phyloP scores from a whole-genome alignment of 1,284 basidiomycete genomes.

The Leccinum holopus region DNA sequence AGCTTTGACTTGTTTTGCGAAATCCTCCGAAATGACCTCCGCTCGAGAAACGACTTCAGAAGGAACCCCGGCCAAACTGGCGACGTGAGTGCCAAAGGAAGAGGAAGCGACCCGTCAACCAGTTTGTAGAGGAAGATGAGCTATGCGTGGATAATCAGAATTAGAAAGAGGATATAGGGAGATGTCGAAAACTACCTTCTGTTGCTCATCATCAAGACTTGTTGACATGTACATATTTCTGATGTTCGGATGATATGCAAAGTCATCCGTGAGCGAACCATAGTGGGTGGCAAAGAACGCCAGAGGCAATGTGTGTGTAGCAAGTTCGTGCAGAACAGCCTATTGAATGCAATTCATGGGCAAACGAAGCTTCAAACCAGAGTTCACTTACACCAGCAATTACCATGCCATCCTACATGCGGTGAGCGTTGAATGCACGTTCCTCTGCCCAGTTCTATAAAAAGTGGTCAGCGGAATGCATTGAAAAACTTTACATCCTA shows the following conservation, averaged over 20 bases:
- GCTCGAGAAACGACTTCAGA: conserved; percentile 81
- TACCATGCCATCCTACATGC: conserved; percentile 84
- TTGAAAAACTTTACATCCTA: conserved; percentile 36
- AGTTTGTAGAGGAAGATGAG: conserved; percentile 94
- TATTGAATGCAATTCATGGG: conserved; percentile 29
- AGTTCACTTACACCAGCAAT: conserved; percentile 72
- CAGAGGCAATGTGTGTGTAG: conserved; percentile 85
- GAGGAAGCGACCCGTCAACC: conserved; percentile 83
- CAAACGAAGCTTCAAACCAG: not conserved
- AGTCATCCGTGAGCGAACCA: conserved; percentile 84
- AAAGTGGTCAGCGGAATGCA: conserved; percentile 12
- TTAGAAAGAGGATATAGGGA: not conserved
- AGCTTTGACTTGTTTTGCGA: conserved; percentile 82
- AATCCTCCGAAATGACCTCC: conserved; percentile 83
- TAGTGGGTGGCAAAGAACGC: conserved; percentile 89
- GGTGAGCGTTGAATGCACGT: conserved; percentile 38
- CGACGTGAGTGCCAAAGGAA: conserved; percentile 92
- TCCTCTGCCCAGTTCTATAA: conserved; percentile 81
- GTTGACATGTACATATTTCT: conserved; percentile 95
- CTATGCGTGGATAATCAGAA: conserved; percentile 36
- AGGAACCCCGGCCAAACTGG: conserved; percentile 83
- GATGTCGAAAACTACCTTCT: conserved; percentile 56
- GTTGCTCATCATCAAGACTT: conserved; percentile 84
- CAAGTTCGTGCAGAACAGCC: conserved; percentile 91
- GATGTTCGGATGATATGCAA: conserved; percentile 89